Conservation (phyloP, 2,329 filamentous ascomycete species). For the Aspergillus fructus region DNA sequence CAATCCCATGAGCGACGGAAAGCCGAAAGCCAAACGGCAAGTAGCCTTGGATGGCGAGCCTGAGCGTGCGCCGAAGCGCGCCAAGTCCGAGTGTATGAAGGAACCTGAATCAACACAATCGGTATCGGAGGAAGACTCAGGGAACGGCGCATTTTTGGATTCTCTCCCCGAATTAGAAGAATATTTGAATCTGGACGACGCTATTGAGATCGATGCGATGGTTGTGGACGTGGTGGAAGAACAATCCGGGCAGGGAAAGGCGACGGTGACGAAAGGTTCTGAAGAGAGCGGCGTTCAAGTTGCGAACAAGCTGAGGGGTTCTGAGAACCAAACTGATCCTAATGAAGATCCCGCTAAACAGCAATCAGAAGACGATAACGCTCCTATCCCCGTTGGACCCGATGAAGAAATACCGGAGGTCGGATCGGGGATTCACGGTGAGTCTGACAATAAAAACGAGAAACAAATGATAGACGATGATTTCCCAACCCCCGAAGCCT, state of each 20-base stretch:
- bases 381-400: too few species aligned
- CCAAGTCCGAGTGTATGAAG: not conserved
- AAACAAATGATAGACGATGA: too few species aligned
- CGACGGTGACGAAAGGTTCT: not conserved
- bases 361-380: not conserved
- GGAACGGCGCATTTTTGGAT: not conserved
- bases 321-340: not conserved
- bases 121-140: not conserved
- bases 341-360: too few species aligned
- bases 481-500: too few species aligned
- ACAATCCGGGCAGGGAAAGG: not conserved
- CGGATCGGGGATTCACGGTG: too few species aligned
- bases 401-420: too few species aligned
- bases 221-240: not conserved
- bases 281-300: not conserved
- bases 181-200: too few species aligned
- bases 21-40: not conserved
- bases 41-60: not conserved
- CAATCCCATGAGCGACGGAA: conserved; percentile 16
- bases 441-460: too few species aligned
- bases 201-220: not conserved
- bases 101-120: not conserved
- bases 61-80: not conserved
- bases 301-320: not conserved
- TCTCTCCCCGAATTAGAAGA: not conserved